These are phyloP conservation scores for Sclerotiophoma versabilis DNA, from an alignment of 2,329 filamentous ascomycete genomes.

Conservation along the genomic window DNA sequence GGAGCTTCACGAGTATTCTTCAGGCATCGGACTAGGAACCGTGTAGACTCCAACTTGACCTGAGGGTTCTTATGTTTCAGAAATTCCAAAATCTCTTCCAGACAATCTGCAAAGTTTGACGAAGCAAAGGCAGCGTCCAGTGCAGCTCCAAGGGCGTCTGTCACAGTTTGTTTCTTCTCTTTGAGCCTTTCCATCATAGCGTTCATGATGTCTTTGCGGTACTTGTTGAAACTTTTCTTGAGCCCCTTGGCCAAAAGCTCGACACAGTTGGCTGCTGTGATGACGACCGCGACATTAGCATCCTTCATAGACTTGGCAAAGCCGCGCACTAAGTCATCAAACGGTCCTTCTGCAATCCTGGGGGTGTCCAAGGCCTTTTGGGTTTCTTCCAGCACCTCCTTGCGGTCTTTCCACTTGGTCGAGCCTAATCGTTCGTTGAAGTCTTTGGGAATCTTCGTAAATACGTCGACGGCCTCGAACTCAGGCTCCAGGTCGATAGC, in stretches of 20 bases:
- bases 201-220: constrained; percentile 79
- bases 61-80: constrained; percentile 96
- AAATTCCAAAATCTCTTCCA: constrained; percentile 89
- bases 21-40: constrained; percentile 88
- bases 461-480: constrained; percentile 84
- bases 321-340: constrained; percentile 80
- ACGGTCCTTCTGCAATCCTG: constrained; percentile 89
- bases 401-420: constrained; percentile 98
- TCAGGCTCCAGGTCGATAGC: constrained; percentile 73
- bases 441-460: constrained; percentile 79
- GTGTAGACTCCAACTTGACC: constrained; percentile 93
- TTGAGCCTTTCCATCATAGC: constrained; percentile 96
- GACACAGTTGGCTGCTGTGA: constrained; percentile 89
- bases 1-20: constrained; percentile 85
- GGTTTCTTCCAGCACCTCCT: constrained; percentile 88
- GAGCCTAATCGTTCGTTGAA: constrained; percentile 85
- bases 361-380: constrained; percentile 81
- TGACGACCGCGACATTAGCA: constrained; percentile 94
- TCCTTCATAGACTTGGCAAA: constrained; percentile 99
- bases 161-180: constrained; percentile 91
- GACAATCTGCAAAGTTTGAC: constrained; percentile 79
- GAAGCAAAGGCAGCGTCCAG: constrained; percentile 74
- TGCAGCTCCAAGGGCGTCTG: constrained; percentile 85
- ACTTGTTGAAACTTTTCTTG: constrained; percentile 77
- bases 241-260: constrained; percentile 88